phyloP scores from a whole-genome alignment of 352 stramenopile species.

The Pythium brassicae region DNA sequence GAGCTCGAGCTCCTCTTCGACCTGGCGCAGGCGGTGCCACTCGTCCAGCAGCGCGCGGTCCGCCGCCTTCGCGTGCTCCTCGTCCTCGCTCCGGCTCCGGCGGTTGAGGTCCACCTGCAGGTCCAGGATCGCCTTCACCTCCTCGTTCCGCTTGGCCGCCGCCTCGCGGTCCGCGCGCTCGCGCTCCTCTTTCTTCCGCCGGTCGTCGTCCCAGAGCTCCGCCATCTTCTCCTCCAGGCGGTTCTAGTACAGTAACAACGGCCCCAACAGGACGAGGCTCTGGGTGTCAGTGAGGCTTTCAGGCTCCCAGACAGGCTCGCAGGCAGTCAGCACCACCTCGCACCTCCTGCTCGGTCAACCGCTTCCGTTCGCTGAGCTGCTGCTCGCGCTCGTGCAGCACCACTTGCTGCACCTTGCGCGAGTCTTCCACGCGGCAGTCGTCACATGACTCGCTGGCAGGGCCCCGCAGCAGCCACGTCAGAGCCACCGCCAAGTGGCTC shows the following conservation, averaged over 20 bases:
- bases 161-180: constrained; percentile 51
- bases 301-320: background rate
- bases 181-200: constrained; percentile 69
- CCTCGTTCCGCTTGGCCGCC: constrained; percentile 44
- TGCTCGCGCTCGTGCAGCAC: constrained; percentile 52
- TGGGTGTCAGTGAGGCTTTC: background rate
- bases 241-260: constrained; percentile 22
- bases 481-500: background rate
- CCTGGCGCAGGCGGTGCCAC: constrained; percentile 51
- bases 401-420: constrained; percentile 53
- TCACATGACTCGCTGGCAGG: constrained; percentile 63
- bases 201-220: constrained; percentile 67
- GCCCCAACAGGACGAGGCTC: no score
- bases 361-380: constrained; percentile 54
- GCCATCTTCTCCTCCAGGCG: constrained; percentile 53
- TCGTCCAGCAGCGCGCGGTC: constrained; percentile 52
- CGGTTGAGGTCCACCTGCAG: constrained; percentile 66
- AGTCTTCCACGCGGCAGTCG: constrained; percentile 57
- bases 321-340: no score
- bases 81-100: constrained; percentile 31
- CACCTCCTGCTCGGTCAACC: constrained; percentile 44
- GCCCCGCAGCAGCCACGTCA: no score
- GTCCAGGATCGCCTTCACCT: constrained; percentile 74
- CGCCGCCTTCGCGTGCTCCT: constrained; percentile 38
- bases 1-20: constrained; percentile 60